Base-by-base conservation (phyloP, 2,329 filamentous ascomycete species). In the Exophiala bonariae region DNA sequence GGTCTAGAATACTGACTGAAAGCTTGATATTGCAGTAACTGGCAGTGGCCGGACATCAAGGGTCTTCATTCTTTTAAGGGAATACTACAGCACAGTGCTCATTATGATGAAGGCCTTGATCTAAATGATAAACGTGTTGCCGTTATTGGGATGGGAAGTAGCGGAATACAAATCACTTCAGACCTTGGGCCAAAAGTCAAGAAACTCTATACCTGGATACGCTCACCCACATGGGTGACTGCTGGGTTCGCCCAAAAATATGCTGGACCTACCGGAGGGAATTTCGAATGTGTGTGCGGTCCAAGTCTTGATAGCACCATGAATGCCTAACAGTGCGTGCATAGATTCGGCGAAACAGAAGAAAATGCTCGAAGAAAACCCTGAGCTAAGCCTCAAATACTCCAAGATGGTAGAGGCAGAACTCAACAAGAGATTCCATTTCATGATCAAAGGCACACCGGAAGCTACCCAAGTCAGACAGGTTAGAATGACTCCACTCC, bases 61-160 rank as follows among this genome's bases (percentile, higher is more conserved):
- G 62, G 62, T 1, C 44, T 65, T 4, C 28, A 55, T 6, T 32
- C 36, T 1, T 65, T 65, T 47, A 52, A 59, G 17, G 61, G 61
- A 4, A 58, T 59, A 18, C 28, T 60, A 3, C 44, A 57, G 11
- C 63, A 65, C 47, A 59, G 54, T 2, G 62, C 61, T 4, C 43
- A 41, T 10, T 65, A 60, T 63, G 59, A 67, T 20, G 80, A 77
- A 75, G 75, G 68, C 28, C 79, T 79, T 50, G 70, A 75, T 37
- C 58, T 79, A n/a, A 61, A 65, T 18, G 75, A 67, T 6, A 82
- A 82, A 64, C 72, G 70, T 37, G 72, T 83, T 31, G 79, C 74
- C 0, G 61, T 83, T 11, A 75, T 83, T 40, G 80, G 79, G 10
- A 79, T 67, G 39, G 79, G 79, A 2, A 77, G 76, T 33, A 76